A percentile compares a stretch with the other conserved stretches of the same genome.
phyloP scores from a whole-genome alignment of 176 grass and related monocot species.

The Hyparrhenia diplandra region DNA sequence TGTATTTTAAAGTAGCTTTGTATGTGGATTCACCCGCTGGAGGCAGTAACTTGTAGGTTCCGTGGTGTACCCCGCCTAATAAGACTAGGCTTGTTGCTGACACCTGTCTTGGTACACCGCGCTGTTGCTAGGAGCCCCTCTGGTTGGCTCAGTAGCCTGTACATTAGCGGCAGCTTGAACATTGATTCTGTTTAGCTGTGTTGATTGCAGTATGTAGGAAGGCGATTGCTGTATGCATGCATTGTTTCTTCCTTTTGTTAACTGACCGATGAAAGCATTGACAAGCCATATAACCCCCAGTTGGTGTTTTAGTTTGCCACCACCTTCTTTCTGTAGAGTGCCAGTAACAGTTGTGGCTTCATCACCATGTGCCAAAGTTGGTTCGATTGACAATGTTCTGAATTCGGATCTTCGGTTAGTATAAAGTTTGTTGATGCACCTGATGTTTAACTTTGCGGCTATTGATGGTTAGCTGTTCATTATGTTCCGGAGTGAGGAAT shows the following conservation, averaged over 20 bases:
- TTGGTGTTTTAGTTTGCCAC: not conserved
- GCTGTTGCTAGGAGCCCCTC: slow-evolving; percentile 15
- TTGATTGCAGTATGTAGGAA: slow-evolving; percentile 27
- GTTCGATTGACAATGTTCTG: not conserved
- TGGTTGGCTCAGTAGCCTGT: slow-evolving; percentile 33
- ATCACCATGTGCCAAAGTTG: not conserved
- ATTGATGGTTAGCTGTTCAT: not conserved
- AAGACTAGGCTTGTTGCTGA: slow-evolving; percentile 23
- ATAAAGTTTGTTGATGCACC: not conserved
- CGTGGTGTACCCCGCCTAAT: slow-evolving; percentile 25
- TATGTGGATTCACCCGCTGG: slow-evolving; percentile 20
- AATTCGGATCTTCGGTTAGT: not conserved
- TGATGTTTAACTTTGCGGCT: not conserved
- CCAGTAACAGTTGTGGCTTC: slow-evolving; percentile 3
- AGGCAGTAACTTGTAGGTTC: slow-evolving; percentile 22
- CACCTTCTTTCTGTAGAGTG: slow-evolving; percentile 18
- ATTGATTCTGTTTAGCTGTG: slow-evolving; percentile 26
- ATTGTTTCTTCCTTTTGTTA: not conserved
- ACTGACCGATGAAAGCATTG: slow-evolving; percentile 11
- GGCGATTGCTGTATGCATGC: slow-evolving; percentile 25
- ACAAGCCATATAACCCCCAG: not conserved
- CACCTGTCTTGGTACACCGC: not conserved
- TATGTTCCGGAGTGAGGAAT: not conserved
- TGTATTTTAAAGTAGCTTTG: not conserved
- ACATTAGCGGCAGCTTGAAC: slow-evolving; percentile 40